Evolutionary conservation across 305 asterid species (phyloP).

Genomic region (Rubia tinctorum): DNA sequence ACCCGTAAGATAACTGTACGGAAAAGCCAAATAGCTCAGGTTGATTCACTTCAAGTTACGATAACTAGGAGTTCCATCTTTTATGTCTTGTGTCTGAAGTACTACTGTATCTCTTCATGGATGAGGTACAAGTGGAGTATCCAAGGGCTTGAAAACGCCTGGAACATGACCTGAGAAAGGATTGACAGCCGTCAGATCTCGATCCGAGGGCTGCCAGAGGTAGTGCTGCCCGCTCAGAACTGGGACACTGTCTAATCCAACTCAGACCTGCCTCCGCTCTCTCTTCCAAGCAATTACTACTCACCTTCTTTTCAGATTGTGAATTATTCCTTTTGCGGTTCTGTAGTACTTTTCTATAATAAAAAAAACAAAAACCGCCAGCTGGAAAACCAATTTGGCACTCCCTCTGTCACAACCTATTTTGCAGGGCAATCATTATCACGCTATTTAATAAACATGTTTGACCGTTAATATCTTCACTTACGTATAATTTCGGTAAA

Average conservation of each 20-base stretch:
- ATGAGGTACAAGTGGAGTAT: slow-evolving; percentile 7
- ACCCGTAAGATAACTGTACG: slow-evolving; percentile 21
- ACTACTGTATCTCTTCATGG: not conserved
- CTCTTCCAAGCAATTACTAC: no score
- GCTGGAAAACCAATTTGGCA: no score
- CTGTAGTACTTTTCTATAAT: no score
- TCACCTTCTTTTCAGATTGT: no score
- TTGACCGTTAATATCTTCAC: no score
- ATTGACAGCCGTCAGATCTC: slow-evolving; percentile 28
- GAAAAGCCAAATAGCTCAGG: slow-evolving; percentile 1
- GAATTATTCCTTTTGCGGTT: no score
- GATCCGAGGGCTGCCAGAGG: slow-evolving; percentile 20
- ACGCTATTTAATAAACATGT: no score
- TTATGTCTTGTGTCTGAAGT: not conserved
- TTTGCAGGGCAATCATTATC: no score
- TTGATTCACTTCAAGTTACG: slow-evolving; percentile 17
- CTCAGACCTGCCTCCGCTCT: not conserved
- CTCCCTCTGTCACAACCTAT: no score
- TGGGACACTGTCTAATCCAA: slow-evolving; percentile 19
- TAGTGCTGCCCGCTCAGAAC: slow-evolving; percentile 7
- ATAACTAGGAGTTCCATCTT: slow-evolving; percentile 17
- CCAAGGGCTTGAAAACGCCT: slow-evolving; percentile 1
- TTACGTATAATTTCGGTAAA: no score
- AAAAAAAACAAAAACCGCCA: no score
- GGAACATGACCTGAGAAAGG: slow-evolving; percentile 9